Evolutionary conservation across 2,329 filamentous ascomycete genomes (phyloP), one percentile per base, ranked within the genome.

Genomic region (Magnaporthiopsis incrustans): DNA sequence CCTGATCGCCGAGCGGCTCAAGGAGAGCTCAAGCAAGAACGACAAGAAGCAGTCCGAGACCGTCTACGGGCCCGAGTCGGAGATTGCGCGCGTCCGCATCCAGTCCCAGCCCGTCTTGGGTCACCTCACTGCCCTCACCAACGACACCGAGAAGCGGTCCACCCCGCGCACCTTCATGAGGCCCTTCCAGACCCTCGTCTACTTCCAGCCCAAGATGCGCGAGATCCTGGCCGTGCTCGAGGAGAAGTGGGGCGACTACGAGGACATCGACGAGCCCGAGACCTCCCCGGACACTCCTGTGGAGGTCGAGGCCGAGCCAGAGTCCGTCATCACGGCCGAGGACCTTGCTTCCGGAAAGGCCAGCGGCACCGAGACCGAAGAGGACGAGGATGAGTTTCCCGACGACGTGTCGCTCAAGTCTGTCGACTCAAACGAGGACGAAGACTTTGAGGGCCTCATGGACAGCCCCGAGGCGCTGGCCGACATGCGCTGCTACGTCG

Each of bases 401-500:
- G 68, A 71, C 8, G 65, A 57, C 1, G 65, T 25, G 22, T 53
- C 44, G 10, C 18, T 53, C 44, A 53, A 53, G 44, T 53, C 44
- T 25, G 44, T 53, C 22, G 44, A 53, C 44, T 53, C 44, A 5
- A 25, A 53, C 44, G 44, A 62, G 14, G 60, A 64, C 2, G 70
- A 72, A 7, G 67, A 58, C 57, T 27, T 27, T 15, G 57, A 32
- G 26, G 57, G 30, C 57, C 26, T 27, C 26, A 58, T 27, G 26
- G 73, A 78, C 61, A 76, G 73, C 63, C 69, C 72, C 1, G 76
- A 78, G 63, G 76, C 76, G 0, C 69, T 78, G 22, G 68, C 71
- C 2, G 76, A 79, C 65, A 77, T 79, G 73, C 71, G 76, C 18
- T 76, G 73, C 72, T 80, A 79, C 56, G 75, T 80, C 60, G 68